These are phyloP conservation scores for Populus trichocarpa DNA, from an alignment of 441 rosid genomes.

Conservation along the genomic window DNA sequence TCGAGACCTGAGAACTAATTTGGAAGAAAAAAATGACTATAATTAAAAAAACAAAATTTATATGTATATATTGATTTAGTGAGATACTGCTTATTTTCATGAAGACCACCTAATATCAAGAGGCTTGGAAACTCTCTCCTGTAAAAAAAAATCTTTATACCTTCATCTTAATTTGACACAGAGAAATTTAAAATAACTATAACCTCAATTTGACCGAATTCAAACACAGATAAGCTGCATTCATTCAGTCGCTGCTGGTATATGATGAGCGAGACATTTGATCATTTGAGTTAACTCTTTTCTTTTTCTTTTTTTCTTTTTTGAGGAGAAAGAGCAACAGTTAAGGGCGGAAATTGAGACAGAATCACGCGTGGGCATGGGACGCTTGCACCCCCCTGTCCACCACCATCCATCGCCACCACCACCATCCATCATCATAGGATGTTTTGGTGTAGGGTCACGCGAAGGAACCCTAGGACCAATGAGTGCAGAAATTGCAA, in stretches of 20 bases:
- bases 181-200: not conserved
- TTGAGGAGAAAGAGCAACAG: not conserved
- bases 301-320: not conserved
- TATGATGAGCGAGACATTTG: not conserved
- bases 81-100: too few species aligned
- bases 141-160: not conserved
- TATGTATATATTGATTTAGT: too few species aligned
- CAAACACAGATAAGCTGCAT: not conserved
- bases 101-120: not conserved
- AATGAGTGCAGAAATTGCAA: not conserved
- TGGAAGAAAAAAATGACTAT: too few species aligned
- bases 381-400: not conserved
- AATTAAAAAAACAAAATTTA: too few species aligned
- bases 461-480: not conserved
- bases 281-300: not conserved
- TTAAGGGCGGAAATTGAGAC: not conserved
- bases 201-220: not conserved
- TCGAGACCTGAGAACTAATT: too few species aligned
- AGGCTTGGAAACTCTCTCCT: not conserved
- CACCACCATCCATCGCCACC: not conserved
- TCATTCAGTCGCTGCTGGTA: too few species aligned
- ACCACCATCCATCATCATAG: not conserved
- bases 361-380: not conserved
- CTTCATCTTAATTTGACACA: not conserved
- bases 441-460: not conserved